These are phyloP conservation scores for Corymbia citriodora DNA, from an alignment of 441 rosid genomes.

Conservation along the genomic window DNA sequence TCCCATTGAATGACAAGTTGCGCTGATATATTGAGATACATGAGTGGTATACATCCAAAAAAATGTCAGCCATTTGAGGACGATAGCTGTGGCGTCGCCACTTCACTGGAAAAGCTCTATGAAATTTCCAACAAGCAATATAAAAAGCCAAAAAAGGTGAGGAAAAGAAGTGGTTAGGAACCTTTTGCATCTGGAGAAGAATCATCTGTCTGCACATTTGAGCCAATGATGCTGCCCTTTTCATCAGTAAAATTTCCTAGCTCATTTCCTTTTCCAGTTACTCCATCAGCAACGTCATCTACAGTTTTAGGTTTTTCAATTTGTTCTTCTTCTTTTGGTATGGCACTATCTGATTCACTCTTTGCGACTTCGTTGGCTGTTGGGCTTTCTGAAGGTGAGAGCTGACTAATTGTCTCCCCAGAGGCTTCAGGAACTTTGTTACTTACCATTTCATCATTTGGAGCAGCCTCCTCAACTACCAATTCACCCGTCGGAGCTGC, in stretches of 20 bases:
- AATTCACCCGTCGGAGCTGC: not conserved
- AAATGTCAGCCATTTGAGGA: not conserved
- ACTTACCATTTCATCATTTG: conserved; percentile 1
- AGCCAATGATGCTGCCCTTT: conserved; percentile 25
- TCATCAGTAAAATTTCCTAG: conserved; percentile 23
- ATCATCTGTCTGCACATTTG: conserved; percentile 25
- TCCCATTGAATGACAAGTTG: not conserved
- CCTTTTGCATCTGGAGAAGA: conserved; percentile 33
- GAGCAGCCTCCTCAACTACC: not conserved
- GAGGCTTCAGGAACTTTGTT: conserved; percentile 18
- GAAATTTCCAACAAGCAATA: not conserved
- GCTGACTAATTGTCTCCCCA: conserved; percentile 31
- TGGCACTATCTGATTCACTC: conserved; percentile 8
- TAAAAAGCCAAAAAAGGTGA: not conserved
- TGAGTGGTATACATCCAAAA: not conserved
- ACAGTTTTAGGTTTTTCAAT: conserved; percentile 14
- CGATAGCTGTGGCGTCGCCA: not conserved
- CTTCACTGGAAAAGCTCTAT: not conserved
- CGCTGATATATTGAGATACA: not conserved
- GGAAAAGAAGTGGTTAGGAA: conserved; percentile 5
- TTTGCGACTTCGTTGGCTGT: conserved; percentile 13
- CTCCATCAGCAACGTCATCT: conserved; percentile 4
- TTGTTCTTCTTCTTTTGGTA: conserved; percentile 22
- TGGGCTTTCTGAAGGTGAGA: conserved; percentile 28
- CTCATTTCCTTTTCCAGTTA: not conserved